Evolutionary conservation across 1,284 basidiomycete species (phyloP).

Genomic region (Trichosporon inkin): DNA sequence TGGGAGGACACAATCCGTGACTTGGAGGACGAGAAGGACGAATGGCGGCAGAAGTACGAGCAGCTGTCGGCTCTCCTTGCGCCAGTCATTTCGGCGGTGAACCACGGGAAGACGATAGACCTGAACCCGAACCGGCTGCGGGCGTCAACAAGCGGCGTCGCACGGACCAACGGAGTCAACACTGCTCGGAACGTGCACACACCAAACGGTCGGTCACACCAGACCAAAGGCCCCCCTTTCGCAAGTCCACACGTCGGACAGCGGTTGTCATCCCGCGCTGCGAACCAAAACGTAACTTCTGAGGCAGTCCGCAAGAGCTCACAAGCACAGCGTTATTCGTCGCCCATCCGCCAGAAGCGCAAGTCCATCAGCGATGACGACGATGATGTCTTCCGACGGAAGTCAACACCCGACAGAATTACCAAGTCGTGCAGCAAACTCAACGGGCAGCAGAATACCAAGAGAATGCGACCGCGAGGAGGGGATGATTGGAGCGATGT

Average conservation of each 20-base stretch:
- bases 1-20: neutral
- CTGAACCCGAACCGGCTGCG: neutral
- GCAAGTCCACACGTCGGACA: neutral
- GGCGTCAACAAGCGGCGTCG: neutral
- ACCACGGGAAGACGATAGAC: neutral
- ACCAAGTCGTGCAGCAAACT: neutral
- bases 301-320: neutral
- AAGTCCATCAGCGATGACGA: neutral
- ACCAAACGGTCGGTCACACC: neutral
- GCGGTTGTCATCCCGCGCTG: neutral
- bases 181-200: neutral
- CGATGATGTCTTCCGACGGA: neutral
- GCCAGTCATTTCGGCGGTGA: neutral
- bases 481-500: neutral
- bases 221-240: neutral
- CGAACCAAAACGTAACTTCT: neutral
- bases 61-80: neutral
- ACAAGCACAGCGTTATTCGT: neutral
- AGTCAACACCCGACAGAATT: neutral
- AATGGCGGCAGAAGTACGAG: slow-evolving; percentile 12
- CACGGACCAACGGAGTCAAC: neutral
- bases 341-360: slow-evolving; percentile 6
- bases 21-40: slow-evolving; percentile 3
- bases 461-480: neutral
- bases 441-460: neutral